Conservation (phyloP, 768 basidiomycete species). For the Sarcomyxa edulis region DNA sequence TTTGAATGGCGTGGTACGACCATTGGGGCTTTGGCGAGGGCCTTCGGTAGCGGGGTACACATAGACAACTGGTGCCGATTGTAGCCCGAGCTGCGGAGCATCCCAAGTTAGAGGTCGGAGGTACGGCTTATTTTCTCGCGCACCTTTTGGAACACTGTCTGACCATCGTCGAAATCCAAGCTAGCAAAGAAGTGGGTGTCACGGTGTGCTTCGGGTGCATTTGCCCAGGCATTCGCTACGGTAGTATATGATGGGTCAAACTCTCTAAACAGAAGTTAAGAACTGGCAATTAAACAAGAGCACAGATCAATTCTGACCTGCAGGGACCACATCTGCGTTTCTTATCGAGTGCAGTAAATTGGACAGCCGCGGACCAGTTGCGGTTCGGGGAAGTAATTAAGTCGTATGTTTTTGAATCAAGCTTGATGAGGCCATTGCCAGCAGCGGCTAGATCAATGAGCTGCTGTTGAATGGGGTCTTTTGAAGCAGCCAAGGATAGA, state of each 20-base stretch:
- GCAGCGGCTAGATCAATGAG: conserved; percentile 64
- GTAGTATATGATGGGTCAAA: conserved; percentile 82
- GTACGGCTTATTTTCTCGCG: no score
- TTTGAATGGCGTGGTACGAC: conserved; percentile 50
- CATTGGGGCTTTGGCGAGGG: conserved; percentile 52
- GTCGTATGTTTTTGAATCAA: conserved; percentile 73
- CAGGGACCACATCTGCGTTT: conserved; percentile 88
- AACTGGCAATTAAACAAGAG: not conserved
- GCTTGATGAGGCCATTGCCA: conserved; percentile 76
- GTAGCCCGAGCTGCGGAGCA: conserved; percentile 60
- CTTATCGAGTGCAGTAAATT: conserved; percentile 82
- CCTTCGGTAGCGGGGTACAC: conserved; percentile 74
- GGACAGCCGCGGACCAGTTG: conserved; percentile 83
- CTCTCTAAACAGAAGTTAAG: conserved; percentile 42
- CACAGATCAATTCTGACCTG: conserved; percentile 62
- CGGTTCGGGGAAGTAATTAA: conserved; percentile 70
- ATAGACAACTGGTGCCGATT: conserved; percentile 80
- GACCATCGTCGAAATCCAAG: conserved; percentile 79
- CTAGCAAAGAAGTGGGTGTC: conserved; percentile 90
- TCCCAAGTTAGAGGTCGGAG: no score
- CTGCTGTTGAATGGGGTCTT: conserved; percentile 37
- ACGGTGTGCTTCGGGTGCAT: conserved; percentile 51
- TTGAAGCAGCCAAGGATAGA: conserved; percentile 24
- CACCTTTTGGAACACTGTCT: conserved; percentile 78
- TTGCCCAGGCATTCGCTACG: conserved; percentile 81